Percentiles rank a stretch among this genome's conserved stretches.
Conservation (phyloP, 2,329 filamentous ascomycete species). For the Myriosclerotinia duriaeana region DNA sequence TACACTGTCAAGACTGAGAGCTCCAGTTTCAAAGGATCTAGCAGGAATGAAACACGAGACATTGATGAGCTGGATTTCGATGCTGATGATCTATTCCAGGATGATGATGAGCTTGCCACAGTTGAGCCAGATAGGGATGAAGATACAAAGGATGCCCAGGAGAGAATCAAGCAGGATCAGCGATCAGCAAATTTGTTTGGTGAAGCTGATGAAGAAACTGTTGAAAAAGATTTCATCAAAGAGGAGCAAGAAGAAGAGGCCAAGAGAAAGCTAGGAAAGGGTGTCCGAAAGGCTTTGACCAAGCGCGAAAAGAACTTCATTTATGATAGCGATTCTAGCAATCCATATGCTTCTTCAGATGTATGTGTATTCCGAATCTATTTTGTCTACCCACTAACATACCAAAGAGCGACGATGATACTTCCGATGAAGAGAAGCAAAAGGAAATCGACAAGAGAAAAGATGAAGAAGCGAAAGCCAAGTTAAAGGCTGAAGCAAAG, state of each 20-base stretch:
- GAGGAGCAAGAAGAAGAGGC: conserved; percentile 70
- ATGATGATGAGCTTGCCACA: conserved; percentile 78
- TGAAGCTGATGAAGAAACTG: conserved; percentile 65
- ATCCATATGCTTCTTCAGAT: conserved; percentile 55
- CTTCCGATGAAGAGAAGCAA: conserved; percentile 55
- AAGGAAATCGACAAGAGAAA: conserved; percentile 63
- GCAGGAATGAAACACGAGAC: conserved; percentile 64
- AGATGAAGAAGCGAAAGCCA: conserved; percentile 59
- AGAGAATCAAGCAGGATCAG: conserved; percentile 75
- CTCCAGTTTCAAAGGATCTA: conserved; percentile 60
- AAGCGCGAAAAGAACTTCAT: conserved; percentile 85
- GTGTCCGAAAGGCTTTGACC: conserved; percentile 74
- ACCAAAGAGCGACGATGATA: conserved; percentile 51
- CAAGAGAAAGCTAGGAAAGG: conserved; percentile 70
- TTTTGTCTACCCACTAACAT: conserved; percentile 33
- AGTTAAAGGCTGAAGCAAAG: conserved; percentile 52
- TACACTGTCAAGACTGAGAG: conserved; percentile 65
- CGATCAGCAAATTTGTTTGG: conserved; percentile 84
- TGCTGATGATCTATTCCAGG: conserved; percentile 74
- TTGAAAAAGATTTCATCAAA: conserved; percentile 69
- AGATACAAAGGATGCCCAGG: conserved; percentile 69
- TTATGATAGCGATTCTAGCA: conserved; percentile 71
- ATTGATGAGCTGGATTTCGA: conserved; percentile 69
- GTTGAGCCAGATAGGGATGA: conserved; percentile 81
- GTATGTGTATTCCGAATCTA: conserved; percentile 40